Evolutionary conservation across 352 stramenopile genomes (phyloP), one percentile per base, ranked within the genome.

Genomic region (Phytophthora multivora): DNA sequence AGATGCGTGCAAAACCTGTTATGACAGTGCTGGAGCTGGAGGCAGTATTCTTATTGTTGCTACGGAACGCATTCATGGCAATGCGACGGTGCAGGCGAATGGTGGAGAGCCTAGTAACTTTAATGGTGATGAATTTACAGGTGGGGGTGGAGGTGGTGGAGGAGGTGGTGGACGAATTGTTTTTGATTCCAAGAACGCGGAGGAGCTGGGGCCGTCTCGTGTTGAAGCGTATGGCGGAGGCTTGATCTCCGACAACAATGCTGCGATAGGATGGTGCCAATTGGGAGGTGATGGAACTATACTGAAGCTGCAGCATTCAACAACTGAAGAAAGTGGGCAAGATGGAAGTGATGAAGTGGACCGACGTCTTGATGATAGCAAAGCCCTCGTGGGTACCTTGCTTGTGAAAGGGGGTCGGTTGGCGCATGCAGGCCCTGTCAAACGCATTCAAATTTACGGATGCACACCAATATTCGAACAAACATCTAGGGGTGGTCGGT

Each of bases 231-330:
- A 78, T 45, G 80, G 80, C 30, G 80, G 80, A 8, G 80, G 80
- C 0, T 67, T 69, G 15, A 70, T 38, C 15, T 54, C 69, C 5
- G 61, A 53, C 41, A 66, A 46, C 15, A 79, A 73, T 42, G 9
- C 51, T 18, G 54, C 63, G 4, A 77, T 92, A 21, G 63, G 72
- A 35, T 93, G 87, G 87, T 95, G 87, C 23, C 87, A 95, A 43
- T 67, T 93, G 12, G 87, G 84, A 31, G 83, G 78, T 31, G 85
- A 91, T 26, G 87, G 87, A 12, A 90, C 87, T 3, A 91, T 93
- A 49, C 42, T 93, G 6, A 88, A 88, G 36, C 18, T 80, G 15
- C 75, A 83, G 21, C 73, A 84, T 57, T 65, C 61, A 9, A 48
- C 62, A 1, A 69, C 68, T 25, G 43, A 66, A 13, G 36, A 58